Evolutionary conservation across 371 early-diverging fungal genomes (phyloP).

Genomic region (Blastocladiella emersonii): DNA sequence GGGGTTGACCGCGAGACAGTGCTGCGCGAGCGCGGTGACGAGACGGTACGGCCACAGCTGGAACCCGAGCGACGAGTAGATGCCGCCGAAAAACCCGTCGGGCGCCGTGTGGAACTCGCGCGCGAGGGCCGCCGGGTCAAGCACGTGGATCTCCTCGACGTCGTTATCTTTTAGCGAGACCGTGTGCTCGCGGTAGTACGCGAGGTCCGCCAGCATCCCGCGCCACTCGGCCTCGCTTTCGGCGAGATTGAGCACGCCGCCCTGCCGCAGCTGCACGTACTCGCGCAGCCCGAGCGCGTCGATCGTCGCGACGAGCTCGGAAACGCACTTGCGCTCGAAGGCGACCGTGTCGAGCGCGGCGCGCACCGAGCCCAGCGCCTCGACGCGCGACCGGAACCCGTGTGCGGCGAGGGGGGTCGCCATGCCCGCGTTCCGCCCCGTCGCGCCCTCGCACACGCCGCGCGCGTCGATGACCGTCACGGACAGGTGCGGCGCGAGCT

Average conservation of each 20-base stretch:
- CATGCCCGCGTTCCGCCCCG: neutral
- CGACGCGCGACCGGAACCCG: neutral
- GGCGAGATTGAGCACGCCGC: neutral
- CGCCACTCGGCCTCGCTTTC: neutral
- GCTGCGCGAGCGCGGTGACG: neutral
- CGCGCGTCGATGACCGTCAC: neutral
- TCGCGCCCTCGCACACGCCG: neutral
- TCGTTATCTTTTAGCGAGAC: neutral
- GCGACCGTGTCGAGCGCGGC: neutral
- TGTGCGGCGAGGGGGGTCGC: neutral
- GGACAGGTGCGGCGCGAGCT: neutral
- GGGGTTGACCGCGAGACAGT: neutral
- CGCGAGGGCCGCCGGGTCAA: too few species aligned
- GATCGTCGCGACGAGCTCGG: neutral
- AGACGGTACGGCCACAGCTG: neutral
- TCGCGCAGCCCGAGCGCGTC: neutral
- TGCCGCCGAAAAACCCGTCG: neutral
- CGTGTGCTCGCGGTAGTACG: neutral
- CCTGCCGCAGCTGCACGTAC: neutral
- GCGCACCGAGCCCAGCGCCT: neutral
- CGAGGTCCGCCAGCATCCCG: neutral
- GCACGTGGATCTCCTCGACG: neutral
- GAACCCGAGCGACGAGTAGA: neutral
- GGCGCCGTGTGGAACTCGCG: neutral
- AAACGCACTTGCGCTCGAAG: neutral